Base-by-base conservation (phyloP, 163 green algal genomes). In the Chlorella variabilis region DNA sequence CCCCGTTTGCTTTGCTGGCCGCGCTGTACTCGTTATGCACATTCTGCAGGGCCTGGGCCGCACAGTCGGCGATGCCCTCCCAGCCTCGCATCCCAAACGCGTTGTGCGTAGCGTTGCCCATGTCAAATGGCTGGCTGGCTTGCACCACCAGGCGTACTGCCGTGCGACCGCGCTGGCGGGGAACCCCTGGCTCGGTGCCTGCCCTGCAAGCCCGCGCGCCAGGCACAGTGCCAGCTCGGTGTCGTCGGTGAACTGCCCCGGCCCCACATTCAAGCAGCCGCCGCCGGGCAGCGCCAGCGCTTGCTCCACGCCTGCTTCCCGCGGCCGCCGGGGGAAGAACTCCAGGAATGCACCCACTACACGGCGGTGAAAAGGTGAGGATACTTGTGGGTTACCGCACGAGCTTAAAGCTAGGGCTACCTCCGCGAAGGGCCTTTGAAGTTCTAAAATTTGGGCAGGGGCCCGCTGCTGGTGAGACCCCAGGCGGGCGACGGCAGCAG, bases 1-100 rank as follows among this genome's bases (percentile, higher is more conserved):
- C 83, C 1, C 90, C 90, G 42, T 93, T 93, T 45, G 88, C 74
- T 51, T 91, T 86, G 65, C 78, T 88, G 8, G 9, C 31, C 56
- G 59, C 29, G 71, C 56, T 86, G 51, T 15, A 15, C 0, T 36
- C 27, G 34, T 77, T 77, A 4, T 49, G 20, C 15, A 56, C 73
- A 38, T 80, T 80, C 3, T 31, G 36, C 36, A 42, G 36, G 6
- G 56, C 4, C 7, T 4, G 4, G 25, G 56, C 73, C 1, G 38
- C 54, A 15, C 17, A 39, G 38, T 33, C 56, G 1, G 8, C 13
- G 27, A 8, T 11, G 17, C 49, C 34, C 5, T 9, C 23, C 7
- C 36, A 80, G 31, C 17, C 5, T 2, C 4, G 54, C 27, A 70
- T 5, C 23, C 54, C 11, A 33, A 80, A 75, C 25, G 45, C 69